Evolutionary conservation across 345 rosid genomes (phyloP).

Genomic region (Syzygium aromaticum): DNA sequence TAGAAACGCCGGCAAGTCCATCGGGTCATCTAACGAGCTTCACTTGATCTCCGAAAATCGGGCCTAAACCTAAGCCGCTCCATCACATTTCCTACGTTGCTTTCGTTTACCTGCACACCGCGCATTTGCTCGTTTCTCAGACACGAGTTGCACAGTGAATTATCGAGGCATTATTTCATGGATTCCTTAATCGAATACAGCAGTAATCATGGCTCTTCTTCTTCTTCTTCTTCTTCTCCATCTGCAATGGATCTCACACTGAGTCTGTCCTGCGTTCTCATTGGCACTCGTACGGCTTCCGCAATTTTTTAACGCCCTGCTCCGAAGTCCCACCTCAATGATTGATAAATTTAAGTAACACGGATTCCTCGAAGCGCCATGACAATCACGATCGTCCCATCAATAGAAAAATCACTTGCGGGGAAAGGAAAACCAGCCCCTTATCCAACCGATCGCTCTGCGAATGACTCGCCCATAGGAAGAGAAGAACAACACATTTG

Average conservation of each 20-base stretch:
- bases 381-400: background rate
- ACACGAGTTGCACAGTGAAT: background rate
- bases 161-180: background rate
- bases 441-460: background rate
- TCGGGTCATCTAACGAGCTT: too few relatives aligned
- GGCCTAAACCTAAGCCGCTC: too few relatives aligned
- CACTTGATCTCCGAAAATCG: too few relatives aligned
- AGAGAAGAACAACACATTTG: background rate
- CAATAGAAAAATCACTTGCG: background rate
- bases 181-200: background rate
- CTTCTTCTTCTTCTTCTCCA: background rate
- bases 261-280: background rate
- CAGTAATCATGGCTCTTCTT: background rate
- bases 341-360: background rate
- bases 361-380: background rate
- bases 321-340: background rate
- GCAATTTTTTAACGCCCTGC: background rate
- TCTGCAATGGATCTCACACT: background rate
- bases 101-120: too few relatives aligned
- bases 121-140: background rate
- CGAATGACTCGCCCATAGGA: too few relatives aligned
- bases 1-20: too few relatives aligned
- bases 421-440: background rate
- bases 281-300: background rate
- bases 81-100: too few relatives aligned